Conservation (phyloP, 2,329 filamentous ascomycete species). For the Exophiala xenobiotica region DNA sequence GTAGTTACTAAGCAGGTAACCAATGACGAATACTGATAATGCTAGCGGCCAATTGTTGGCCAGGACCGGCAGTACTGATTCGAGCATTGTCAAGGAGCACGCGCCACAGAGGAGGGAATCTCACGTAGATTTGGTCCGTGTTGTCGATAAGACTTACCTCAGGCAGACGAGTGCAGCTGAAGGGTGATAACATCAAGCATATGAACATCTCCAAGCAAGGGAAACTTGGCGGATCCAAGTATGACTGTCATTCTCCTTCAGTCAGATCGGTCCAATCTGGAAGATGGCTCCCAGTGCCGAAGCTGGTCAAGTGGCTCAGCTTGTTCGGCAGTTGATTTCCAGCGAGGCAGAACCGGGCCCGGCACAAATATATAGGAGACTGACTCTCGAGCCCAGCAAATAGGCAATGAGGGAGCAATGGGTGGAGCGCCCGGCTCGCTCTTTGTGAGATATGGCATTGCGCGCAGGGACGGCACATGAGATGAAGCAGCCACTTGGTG, state of each 20-base stretch:
- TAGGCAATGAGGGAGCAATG: not conserved
- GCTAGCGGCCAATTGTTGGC: constrained; percentile 24
- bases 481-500: no score
- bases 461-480: not conserved
- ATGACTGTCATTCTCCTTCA: constrained; percentile 2
- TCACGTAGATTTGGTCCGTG: not conserved
- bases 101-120: not conserved
- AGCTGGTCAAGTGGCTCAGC: constrained; percentile 10
- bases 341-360: constrained; percentile 4
- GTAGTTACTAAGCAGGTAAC: constrained; percentile 26
- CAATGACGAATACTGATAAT: constrained; percentile 17
- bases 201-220: not conserved
- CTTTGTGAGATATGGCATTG: not conserved
- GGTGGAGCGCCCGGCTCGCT: not conserved
- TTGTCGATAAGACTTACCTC: not conserved
- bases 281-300: constrained; percentile 3
- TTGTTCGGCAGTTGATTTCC: constrained; percentile 23
- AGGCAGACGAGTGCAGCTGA: not conserved
- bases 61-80: constrained; percentile 23
- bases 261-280: constrained; percentile 17
- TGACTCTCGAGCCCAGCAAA: constrained; percentile 13
- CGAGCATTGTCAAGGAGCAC: constrained; percentile 22
- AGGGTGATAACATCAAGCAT: not conserved
- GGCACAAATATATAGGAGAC: not conserved
- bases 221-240: not conserved